Evolutionary conservation across 1,139 yeast genomes (phyloP).

Genomic region (Yamadazyma membranifaciens): DNA sequence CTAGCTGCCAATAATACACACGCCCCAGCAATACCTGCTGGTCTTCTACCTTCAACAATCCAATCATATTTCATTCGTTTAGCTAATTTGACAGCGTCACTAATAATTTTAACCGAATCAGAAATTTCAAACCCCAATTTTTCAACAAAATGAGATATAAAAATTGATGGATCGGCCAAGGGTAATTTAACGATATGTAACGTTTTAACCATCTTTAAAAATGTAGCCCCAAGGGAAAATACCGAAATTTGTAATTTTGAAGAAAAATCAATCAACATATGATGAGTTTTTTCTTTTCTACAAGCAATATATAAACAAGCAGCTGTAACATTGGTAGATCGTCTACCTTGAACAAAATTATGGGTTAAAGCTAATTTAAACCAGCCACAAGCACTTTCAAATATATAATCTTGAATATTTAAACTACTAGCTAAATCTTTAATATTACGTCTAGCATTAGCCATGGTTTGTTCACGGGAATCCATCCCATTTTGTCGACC

Average conservation of each 20-base stretch:
- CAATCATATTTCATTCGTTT: slow-evolving; percentile 92
- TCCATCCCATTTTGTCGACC: slow-evolving; percentile 74
- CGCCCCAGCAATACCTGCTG: slow-evolving; percentile 98
- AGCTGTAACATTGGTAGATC: slow-evolving; percentile 92
- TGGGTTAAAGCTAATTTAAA: slow-evolving; percentile 80
- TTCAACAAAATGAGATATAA: slow-evolving; percentile 91
- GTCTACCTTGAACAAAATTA: slow-evolving; percentile 92
- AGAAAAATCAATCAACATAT: slow-evolving; percentile 93
- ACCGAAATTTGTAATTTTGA: slow-evolving; percentile 88
- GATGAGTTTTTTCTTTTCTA: slow-evolving; percentile 85
- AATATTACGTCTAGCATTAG: slow-evolving; percentile 76
- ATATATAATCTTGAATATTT: slow-evolving; percentile 75
- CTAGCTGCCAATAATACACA: slow-evolving; percentile 89
- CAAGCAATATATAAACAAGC: slow-evolving; percentile 95
- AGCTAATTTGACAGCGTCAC: slow-evolving; percentile 84
- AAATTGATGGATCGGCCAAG: slow-evolving; percentile 88
- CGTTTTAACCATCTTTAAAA: slow-evolving; percentile 81
- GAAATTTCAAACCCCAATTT: slow-evolving; percentile 69
- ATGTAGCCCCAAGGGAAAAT: slow-evolving; percentile 93
- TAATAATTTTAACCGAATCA: slow-evolving; percentile 68
- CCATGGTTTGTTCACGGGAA: slow-evolving; percentile 82
- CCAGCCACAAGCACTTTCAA: slow-evolving; percentile 87
- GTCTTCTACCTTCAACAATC: slow-evolving; percentile 95
- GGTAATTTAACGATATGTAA: slow-evolving; percentile 77
- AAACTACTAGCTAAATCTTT: slow-evolving; percentile 77